These are phyloP conservation scores for Paecilomyces formosus DNA, from an alignment of 2,329 filamentous ascomycete species.

Conservation along the genomic window DNA sequence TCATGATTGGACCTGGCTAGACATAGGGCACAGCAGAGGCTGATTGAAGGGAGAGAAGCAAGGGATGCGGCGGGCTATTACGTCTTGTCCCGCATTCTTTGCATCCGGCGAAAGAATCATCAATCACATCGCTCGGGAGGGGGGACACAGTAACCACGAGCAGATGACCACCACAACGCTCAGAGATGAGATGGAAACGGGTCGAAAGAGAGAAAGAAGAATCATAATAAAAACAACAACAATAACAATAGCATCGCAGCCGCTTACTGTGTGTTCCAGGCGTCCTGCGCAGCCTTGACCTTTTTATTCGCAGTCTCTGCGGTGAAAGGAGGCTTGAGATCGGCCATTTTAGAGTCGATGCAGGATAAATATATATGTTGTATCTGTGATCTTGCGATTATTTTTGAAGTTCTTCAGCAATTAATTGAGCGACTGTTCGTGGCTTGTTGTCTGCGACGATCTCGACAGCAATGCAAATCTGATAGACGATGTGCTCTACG, in stretches of 20 bases:
- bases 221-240: background rate
- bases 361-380: background rate
- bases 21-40: background rate
- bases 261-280: slow-evolving; percentile 69
- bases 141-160: background rate
- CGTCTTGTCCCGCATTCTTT: background rate
- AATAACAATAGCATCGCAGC: background rate
- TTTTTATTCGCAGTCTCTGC: slow-evolving; percentile 64
- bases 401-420: too few species aligned
- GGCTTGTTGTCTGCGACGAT: background rate
- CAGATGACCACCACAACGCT: background rate
- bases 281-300: slow-evolving; percentile 75
- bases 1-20: background rate
- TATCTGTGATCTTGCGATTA: too few species aligned
- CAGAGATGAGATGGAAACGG: background rate
- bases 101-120: background rate
- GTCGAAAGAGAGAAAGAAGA: background rate
- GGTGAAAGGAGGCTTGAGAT: slow-evolving; percentile 62
- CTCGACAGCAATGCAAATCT: background rate
- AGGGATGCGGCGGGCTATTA: slow-evolving; percentile 1
- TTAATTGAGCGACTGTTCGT: too few species aligned
- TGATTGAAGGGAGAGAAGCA: background rate
- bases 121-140: background rate
- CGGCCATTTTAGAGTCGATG: slow-evolving; percentile 23
- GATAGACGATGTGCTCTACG: background rate